Percentiles rank a stretch among this genome's conserved stretches.
phyloP scores from a whole-genome alignment of 805 yeast genomes.

The Starmerella floricola region DNA sequence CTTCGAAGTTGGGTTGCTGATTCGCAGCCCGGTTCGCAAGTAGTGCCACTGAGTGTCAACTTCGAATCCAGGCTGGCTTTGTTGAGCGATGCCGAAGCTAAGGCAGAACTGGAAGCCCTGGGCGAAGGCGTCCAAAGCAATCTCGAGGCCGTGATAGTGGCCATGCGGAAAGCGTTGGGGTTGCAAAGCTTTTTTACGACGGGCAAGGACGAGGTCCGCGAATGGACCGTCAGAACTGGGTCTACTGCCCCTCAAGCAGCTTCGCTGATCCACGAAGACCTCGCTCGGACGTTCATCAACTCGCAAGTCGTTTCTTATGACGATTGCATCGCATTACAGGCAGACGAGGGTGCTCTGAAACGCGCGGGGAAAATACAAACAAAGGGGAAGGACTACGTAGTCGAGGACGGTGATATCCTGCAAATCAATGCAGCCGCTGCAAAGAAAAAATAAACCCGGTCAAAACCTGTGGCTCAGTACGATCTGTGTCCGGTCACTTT shows the following conservation, averaged over 20 bases:
- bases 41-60: conserved; percentile 61
- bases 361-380: conserved; percentile 47
- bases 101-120: conserved; percentile 24
- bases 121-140: conserved; percentile 32
- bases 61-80: conserved; percentile 51
- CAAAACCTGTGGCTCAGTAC: not conserved
- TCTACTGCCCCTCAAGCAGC: conserved; percentile 82
- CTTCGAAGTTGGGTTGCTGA: conserved; percentile 56
- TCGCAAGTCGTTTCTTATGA: conserved; percentile 62
- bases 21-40: conserved; percentile 48
- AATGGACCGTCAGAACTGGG: conserved; percentile 74
- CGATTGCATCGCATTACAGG: conserved; percentile 40
- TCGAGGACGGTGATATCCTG: conserved; percentile 77
- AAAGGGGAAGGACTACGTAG: conserved; percentile 65
- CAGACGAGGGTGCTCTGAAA: conserved; percentile 43
- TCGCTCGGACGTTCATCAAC: conserved; percentile 66
- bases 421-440: conserved; percentile 42
- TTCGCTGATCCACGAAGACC: conserved; percentile 76
- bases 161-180: conserved; percentile 56
- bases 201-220: conserved; percentile 66
- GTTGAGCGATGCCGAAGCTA: conserved; percentile 30
- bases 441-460: not conserved
- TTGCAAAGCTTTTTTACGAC: conserved; percentile 79
- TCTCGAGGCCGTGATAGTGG: conserved; percentile 48
- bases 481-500: no score